These are phyloP conservation scores for Kandelia obovata DNA, from an alignment of 345 rosid genomes.

Conservation along the genomic window DNA sequence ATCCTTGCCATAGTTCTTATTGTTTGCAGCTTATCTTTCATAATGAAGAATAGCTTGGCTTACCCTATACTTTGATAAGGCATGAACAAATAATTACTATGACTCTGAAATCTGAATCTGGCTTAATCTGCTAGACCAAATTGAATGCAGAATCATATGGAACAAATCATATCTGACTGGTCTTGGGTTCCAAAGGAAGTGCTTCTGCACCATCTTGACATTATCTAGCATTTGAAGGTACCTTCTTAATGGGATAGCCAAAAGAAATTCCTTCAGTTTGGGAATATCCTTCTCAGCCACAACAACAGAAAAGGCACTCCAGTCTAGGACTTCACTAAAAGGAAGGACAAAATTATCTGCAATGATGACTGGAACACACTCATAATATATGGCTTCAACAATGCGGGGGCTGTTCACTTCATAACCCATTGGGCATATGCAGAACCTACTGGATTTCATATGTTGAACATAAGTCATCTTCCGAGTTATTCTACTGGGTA, in stretches of 20 bases:
- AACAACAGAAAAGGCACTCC: slow-evolving; percentile 75
- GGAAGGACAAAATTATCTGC: slow-evolving; percentile 91
- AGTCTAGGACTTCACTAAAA: slow-evolving; percentile 63
- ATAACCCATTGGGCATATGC: slow-evolving; percentile 86
- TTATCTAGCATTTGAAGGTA: slow-evolving; percentile 62
- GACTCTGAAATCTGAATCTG: slow-evolving; percentile 33
- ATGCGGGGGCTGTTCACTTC: slow-evolving; percentile 94
- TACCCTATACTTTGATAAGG: background rate
- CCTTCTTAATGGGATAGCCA: slow-evolving; percentile 56
- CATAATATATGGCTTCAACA: slow-evolving; percentile 84
- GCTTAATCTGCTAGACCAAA: slow-evolving; percentile 68
- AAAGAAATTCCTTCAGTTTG: slow-evolving; percentile 68
- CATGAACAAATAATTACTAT: background rate
- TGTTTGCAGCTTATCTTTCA: background rate
- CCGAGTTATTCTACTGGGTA: slow-evolving; percentile 51
- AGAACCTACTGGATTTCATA: slow-evolving; percentile 83
- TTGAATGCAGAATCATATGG: slow-evolving; percentile 91
- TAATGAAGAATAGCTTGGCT: background rate
- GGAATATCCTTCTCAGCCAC: slow-evolving; percentile 83
- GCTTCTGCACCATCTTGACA: slow-evolving; percentile 81
- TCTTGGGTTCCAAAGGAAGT: slow-evolving; percentile 73
- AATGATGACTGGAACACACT: slow-evolving; percentile 80
- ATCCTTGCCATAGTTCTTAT: background rate
- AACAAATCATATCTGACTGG: slow-evolving; percentile 80
- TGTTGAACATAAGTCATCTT: slow-evolving; percentile 75